phyloP scores from a whole-genome alignment of 2,329 filamentous ascomycete species.

The Cladosporium sp. region DNA sequence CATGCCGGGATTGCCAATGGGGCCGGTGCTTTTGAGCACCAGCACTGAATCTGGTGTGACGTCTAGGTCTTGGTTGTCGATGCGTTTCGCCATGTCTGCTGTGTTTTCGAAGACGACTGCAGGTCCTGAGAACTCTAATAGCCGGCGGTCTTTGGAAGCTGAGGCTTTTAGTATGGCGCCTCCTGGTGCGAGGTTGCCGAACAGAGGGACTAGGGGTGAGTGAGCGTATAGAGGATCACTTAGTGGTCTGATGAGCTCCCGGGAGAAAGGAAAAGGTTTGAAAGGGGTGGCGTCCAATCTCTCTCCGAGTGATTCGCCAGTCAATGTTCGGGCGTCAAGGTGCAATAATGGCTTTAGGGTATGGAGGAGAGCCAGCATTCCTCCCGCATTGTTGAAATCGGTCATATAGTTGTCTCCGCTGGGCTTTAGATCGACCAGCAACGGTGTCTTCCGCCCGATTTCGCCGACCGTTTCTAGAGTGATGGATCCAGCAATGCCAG shows the following conservation, averaged over 20 bases:
- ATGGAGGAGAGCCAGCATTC: conserved; percentile 46
- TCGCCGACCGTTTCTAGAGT: conserved; percentile 45
- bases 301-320: conserved; percentile 44
- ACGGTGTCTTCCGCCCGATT: conserved; percentile 43
- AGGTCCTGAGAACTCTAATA: conserved; percentile 42
- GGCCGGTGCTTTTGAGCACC: conserved; percentile 47
- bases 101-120: conserved; percentile 48
- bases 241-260: conserved; percentile 42
- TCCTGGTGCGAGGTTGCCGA: conserved; percentile 45
- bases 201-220: conserved; percentile 43
- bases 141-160: conserved; percentile 43
- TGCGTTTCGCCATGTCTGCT: conserved; percentile 42
- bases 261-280: conserved; percentile 38
- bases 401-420: conserved; percentile 52
- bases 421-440: conserved; percentile 49
- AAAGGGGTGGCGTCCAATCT: conserved; percentile 41
- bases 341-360: conserved; percentile 44
- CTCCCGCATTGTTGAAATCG: conserved; percentile 51
- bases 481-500: conserved; percentile 41
- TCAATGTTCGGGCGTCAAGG: conserved; percentile 43
- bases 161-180: conserved; percentile 49
- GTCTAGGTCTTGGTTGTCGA: conserved; percentile 42
- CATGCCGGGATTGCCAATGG: conserved; percentile 50
- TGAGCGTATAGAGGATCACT: conserved; percentile 41
- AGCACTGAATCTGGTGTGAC: conserved; percentile 44